Percentiles rank a stretch among this genome's conserved stretches.
phyloP scores from a whole-genome alignment of 345 rosid species.

The Brassica incana region DNA sequence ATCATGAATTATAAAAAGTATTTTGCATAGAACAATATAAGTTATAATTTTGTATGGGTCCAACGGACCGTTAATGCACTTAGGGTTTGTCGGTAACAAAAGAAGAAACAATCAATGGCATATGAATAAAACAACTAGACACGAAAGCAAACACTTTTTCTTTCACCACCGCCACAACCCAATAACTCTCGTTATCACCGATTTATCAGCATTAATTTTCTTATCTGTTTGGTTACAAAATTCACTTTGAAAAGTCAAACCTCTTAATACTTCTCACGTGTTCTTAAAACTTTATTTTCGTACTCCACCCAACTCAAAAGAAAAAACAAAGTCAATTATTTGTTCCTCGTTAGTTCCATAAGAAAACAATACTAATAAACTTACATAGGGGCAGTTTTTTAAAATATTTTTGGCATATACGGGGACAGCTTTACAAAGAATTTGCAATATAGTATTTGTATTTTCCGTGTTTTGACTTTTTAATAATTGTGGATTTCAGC shows the following conservation, averaged over 20 bases:
- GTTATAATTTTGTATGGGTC: background rate
- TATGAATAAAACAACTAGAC: slow-evolving; percentile 1
- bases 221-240: slow-evolving; percentile 29
- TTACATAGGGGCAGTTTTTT: slow-evolving; percentile 14
- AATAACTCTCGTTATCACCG: slow-evolving; percentile 4
- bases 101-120: slow-evolving; percentile 28
- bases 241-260: slow-evolving; percentile 49
- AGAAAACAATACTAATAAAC: background rate
- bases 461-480: slow-evolving; percentile 65
- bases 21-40: too few species aligned
- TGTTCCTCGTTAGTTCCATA: slow-evolving; percentile 34
- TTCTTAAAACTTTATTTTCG: slow-evolving; percentile 11
- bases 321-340: slow-evolving; percentile 25
- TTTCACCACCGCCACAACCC: slow-evolving; percentile 32
- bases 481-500: slow-evolving; percentile 14
- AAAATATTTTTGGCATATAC: background rate
- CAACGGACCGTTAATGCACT: background rate
- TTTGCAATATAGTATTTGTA: background rate
- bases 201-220: slow-evolving; percentile 22
- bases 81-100: slow-evolving; percentile 25
- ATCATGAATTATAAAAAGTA: too few species aligned
- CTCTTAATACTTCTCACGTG: slow-evolving; percentile 20
- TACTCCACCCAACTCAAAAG: slow-evolving; percentile 15
- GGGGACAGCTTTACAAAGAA: background rate
- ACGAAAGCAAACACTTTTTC: slow-evolving; percentile 2